Percentiles rank a stretch among this genome's conserved stretches.
These are phyloP conservation scores for Entrophospora sp. DNA, from an alignment of 192 early-diverging fungal species.

Conservation along the genomic window DNA sequence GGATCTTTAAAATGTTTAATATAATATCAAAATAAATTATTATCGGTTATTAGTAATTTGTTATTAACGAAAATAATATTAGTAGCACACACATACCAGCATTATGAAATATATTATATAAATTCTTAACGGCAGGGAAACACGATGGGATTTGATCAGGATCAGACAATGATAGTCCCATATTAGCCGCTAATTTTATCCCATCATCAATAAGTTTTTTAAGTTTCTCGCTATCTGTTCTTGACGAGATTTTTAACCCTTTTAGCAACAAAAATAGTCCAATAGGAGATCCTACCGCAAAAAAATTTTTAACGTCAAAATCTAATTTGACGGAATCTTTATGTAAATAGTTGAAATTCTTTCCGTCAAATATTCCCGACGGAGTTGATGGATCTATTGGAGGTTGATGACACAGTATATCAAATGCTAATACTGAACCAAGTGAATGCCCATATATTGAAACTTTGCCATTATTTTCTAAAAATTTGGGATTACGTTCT, in stretches of 20 bases:
- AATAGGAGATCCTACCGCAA: constrained; percentile 64
- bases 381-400: constrained; percentile 29
- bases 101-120: constrained; percentile 78
- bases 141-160: constrained; percentile 28
- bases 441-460: constrained; percentile 74
- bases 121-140: constrained; percentile 54
- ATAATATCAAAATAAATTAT: too few species aligned
- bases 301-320: constrained; percentile 68
- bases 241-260: constrained; percentile 53
- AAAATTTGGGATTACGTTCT: constrained; percentile 65
- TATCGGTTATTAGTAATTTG: constrained; percentile 56
- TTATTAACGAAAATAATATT: constrained; percentile 46
- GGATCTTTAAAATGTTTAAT: too few species aligned
- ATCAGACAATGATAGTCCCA: constrained; percentile 12
- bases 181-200: constrained; percentile 22
- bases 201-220: background rate
- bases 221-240: constrained; percentile 16
- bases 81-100: constrained; percentile 25
- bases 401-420: constrained; percentile 66
- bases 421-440: constrained; percentile 68
- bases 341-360: constrained; percentile 9
- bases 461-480: constrained; percentile 53
- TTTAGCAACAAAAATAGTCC: constrained; percentile 71
- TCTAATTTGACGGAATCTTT: constrained; percentile 37
- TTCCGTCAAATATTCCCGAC: constrained; percentile 25